Base-by-base conservation (phyloP, 2,329 filamentous ascomycete genomes). In the Ilyonectria destructans region DNA sequence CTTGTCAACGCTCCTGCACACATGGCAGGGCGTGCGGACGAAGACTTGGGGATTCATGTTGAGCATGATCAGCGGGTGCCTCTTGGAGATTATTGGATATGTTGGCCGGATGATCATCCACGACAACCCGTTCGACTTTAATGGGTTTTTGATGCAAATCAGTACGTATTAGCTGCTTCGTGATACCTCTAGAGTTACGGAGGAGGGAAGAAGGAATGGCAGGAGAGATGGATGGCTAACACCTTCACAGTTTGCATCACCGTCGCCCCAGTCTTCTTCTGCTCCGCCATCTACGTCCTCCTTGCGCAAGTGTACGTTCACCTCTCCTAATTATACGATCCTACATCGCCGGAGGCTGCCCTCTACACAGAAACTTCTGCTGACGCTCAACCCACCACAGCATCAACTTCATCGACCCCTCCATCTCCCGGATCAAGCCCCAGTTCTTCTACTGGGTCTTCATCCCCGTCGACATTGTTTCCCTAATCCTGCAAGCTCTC, bases 121-220 rank as follows among this genome's bases (percentile, higher is more conserved):
- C 68, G 68, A 85, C 37, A 87, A 91, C 65, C 88, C 89, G 0
- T 92, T 89, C 73, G 80, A 76, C 49, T 86, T 90, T 73, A 75
- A 74, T 9, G 88, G 85, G 0, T 93, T 92, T 74, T 82, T 92
- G 72, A 85, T 91, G n/a, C 88, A 92, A 75, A 91, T 91, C 66
- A 82, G 85, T 85, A 89, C n/a, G 73, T 75, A 4, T 2, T n/a
- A n/a, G 35, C 13, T 21, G 12, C 6, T 26, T 31, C 19, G 6
- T 3, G 19, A 23, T 21, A 21, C 8, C n/a, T 6, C 60, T 8
- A 13, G n/a, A 13, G 19, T 23, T 15, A 21, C 45, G 46, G 43
- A 17, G 9, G 6, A 26, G 13, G 19, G n/a, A 12, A 45, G 9
- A 46, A 15, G 8, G 40, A 15, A 37, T 33, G 19, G 26, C 12